Conservation (phyloP, 768 basidiomycete species). For the Dentipellis sp. region DNA sequence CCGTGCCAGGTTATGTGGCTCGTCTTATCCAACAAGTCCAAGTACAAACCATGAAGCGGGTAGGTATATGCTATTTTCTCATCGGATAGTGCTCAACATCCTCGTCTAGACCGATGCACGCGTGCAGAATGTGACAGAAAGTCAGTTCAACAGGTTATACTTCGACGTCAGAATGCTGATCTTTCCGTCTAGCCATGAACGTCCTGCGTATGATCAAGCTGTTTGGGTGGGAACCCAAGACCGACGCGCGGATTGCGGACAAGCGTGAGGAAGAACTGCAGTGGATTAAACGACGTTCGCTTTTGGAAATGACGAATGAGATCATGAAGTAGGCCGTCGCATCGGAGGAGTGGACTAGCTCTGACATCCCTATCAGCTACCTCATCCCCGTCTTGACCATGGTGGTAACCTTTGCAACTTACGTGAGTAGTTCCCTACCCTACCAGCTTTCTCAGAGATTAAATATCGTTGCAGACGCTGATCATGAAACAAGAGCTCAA, state of each 20-base stretch:
- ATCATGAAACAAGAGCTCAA: neutral
- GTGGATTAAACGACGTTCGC: conserved; percentile 24
- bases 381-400: conserved; percentile 29
- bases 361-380: conserved; percentile 16
- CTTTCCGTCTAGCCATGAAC: conserved; percentile 19
- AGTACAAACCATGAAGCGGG: conserved; percentile 30
- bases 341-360: neutral
- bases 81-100: neutral
- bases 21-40: conserved; percentile 27
- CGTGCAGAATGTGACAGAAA: conserved; percentile 36
- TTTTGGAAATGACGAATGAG: conserved; percentile 25
- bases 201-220: conserved; percentile 44
- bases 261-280: conserved; percentile 32
- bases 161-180: neutral
- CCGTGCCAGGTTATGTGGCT: conserved; percentile 32
- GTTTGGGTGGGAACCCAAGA: conserved; percentile 54
- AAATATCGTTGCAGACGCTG: neutral
- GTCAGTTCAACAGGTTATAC: conserved; percentile 7
- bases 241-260: conserved; percentile 21
- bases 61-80: conserved; percentile 6
- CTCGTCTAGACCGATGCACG: conserved; percentile 33
- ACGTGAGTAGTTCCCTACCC: neutral
- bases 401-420: neutral
- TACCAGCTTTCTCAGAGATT: no score
- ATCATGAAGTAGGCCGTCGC: conserved; percentile 20